These are phyloP conservation scores for Orobanche coerulescens DNA, from an alignment of 257 asterid species.

Conservation along the genomic window DNA sequence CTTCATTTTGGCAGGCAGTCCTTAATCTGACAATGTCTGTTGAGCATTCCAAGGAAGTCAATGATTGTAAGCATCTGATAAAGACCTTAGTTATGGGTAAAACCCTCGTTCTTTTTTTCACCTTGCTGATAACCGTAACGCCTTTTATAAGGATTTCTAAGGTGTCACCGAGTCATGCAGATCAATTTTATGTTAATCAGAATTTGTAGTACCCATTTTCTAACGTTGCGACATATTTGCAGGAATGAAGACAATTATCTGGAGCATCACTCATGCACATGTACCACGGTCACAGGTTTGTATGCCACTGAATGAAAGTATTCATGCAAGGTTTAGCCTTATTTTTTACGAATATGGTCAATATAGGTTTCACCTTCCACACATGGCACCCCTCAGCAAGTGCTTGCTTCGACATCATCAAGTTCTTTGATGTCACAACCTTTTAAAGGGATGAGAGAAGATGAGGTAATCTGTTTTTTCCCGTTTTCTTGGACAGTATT, in stretches of 20 bases:
- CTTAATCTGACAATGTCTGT: conserved; percentile 72
- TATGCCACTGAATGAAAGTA: conserved; percentile 17
- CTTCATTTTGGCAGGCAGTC: conserved; percentile 60
- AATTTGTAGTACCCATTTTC: not conserved
- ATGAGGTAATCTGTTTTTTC: conserved; percentile 57
- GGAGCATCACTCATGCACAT: conserved; percentile 99
- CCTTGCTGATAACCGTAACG: conserved; percentile 4
- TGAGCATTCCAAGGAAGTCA: conserved; percentile 95
- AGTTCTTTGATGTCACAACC: conserved; percentile 68
- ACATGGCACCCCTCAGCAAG: conserved; percentile 82
- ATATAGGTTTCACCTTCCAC: conserved; percentile 83
- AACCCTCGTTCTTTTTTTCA: conserved; percentile 20
- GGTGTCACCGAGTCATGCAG: not conserved
- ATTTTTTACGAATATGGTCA: conserved; percentile 19
- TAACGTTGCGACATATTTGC: conserved; percentile 20
- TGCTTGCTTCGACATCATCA: conserved; percentile 56
- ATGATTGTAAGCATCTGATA: conserved; percentile 95
- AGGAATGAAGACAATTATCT: conserved; percentile 98
- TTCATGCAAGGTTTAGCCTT: conserved; percentile 16
- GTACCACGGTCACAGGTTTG: conserved; percentile 91
- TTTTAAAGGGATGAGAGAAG: conserved; percentile 95
- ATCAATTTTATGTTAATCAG: not conserved
- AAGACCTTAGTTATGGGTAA: conserved; percentile 97
- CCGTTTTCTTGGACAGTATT: not conserved
- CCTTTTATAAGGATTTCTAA: not conserved